Evolutionary conservation across 208 protist genomes (phyloP), one percentile per base, ranked within the genome.

Genomic region (Balamuthia mandrillaris): DNA sequence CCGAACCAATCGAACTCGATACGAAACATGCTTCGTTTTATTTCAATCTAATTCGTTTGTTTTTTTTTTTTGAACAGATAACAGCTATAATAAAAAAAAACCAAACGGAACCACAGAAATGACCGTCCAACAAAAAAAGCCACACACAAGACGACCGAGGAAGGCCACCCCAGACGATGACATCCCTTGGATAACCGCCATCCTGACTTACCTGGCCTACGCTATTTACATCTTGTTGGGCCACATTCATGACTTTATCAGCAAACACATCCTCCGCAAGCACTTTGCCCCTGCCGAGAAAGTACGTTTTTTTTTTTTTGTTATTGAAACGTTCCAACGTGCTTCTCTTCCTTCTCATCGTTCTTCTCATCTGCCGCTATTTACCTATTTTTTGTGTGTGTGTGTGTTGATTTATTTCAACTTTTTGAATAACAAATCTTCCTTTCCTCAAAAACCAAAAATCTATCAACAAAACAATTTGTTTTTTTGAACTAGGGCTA

Each of bases 401-500:
- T 68, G 37, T 68, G 21, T 37, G 3, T 12, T 49, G 14, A 72
- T 54, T 31, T 56, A 39, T 39, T 41, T 78, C 68, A 33, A 54
- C 52, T 78, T 78, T 61, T 56, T 54, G 14, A 14, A 54, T 54
- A 14, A 14, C 16, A 24, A 14, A 54, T 54, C 47, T 54, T 54
- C 18, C 14, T 54, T 14, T 54, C 18, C 16, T 54, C 47, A 14
- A 21, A 21, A 21, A 54, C 18, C 16, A 24, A 21, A 54, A 54
- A 70, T 27, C n/a, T 12, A 27, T 18, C 31, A 41, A 70, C n/a
- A n/a, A n/a, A 35, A n/a, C 27, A n/a, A 18, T 41, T 70, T 74
- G 12, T 24, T 31, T 10, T 78, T 39, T 78, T 33, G 9, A n/a
- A n/a, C n/a, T 35, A 86, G 83, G 96, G 96, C 42, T 98, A 98